These are phyloP conservation scores for Entomortierella chlamydospora DNA, from an alignment of 192 early-diverging fungal genomes.

Conservation along the genomic window DNA sequence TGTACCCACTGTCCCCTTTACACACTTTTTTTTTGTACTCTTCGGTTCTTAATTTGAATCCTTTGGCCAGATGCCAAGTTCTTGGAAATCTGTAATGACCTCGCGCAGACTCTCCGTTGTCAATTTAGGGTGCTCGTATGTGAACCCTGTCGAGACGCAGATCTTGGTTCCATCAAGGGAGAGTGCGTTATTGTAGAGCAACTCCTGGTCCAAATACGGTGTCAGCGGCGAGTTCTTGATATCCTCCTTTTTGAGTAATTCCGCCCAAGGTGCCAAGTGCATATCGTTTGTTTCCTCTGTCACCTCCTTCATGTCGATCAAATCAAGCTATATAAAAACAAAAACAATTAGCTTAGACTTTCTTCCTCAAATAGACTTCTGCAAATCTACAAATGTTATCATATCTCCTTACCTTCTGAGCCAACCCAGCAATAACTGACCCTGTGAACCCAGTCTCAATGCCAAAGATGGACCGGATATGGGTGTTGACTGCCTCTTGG, in stretches of 20 bases:
- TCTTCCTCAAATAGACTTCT: too few species aligned
- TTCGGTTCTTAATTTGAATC: conserved; percentile 17
- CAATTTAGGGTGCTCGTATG: conserved; percentile 74
- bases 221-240: conserved; percentile 89
- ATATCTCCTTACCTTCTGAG: conserved; percentile 57
- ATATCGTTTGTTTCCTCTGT: conserved; percentile 96
- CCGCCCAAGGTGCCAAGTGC: conserved; percentile 92
- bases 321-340: neutral
- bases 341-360: neutral
- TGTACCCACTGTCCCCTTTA: neutral
- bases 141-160: conserved; percentile 71
- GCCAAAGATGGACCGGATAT: conserved; percentile 76
- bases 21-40: neutral
- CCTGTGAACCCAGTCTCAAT: conserved; percentile 86
- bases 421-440: conserved; percentile 75
- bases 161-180: conserved; percentile 88
- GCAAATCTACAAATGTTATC: neutral
- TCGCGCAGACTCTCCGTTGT: conserved; percentile 74
- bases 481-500: conserved; percentile 80
- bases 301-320: conserved; percentile 82
- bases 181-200: conserved; percentile 87
- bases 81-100: conserved; percentile 86
- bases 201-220: conserved; percentile 93
- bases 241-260: conserved; percentile 72
- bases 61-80: conserved; percentile 82